Base-by-base conservation (phyloP, 2,329 filamentous ascomycete species). In the Drechslera avenae region DNA sequence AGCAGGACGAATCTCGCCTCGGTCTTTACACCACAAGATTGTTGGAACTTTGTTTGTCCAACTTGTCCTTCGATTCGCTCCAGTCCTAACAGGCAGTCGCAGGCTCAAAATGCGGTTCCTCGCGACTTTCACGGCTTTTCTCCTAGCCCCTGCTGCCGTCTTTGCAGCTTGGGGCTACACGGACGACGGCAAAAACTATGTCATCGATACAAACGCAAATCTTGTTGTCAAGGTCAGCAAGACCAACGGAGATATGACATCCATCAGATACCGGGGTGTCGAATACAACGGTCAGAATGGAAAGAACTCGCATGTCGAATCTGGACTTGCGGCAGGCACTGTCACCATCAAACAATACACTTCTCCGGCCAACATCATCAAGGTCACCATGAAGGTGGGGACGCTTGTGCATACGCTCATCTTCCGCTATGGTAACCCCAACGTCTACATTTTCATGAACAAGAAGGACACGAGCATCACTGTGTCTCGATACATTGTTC, bases 321-420 rank as follows among this genome's bases (percentile, higher is more conserved):
- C 82, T 3, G 83, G 82, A 12, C 75, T 85, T 2, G 82, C 81
- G 16, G 75, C 78, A 2, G 80, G 80, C 6, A 80, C 77, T 7
- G 82, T 87, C 13, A 79, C 77, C 37, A 79, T 63, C 34, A 57
- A 59, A 13, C 53, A 63, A 26, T 59, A 59, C 48, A 67, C 60
- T 50, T 71, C 30, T 12, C 57, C 60, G 9, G 42, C 55, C 68
- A 63, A 63, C 45, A 69, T 75, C 43, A 79, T 85, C 67, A 86
- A 84, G 69, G 78, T 86, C 31, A 83, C 80, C 10, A 84, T 83
- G 61, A 76, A 75, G 16, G 81, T 81, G 2, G 75, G 72, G 39
- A 83, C 78, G 13, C 68, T 86, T 44, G 86, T 81, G 1, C 84
- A 87, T 28, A 86, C 86, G 67, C 78, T 83, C 52, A 79, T 86